Base-by-base conservation (phyloP, 164 flowering plant species). In the Vitis rupestris region DNA sequence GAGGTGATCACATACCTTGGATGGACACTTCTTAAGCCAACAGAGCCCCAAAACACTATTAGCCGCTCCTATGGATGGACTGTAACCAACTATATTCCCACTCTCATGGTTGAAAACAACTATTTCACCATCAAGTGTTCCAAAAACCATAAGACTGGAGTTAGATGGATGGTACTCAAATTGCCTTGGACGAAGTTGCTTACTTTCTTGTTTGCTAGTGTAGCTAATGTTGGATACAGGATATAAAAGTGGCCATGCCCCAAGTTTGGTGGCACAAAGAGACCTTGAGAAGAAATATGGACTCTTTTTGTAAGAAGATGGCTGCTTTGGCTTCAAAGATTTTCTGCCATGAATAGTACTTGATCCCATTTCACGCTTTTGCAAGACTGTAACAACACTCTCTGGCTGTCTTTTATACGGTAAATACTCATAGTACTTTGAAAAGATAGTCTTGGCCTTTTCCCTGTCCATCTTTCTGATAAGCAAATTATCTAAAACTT, bases 81-180 rank as follows among this genome's bases (percentile, higher is more conserved):
- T 70, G 72, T 80, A 80, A 67, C 79, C 72, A 62, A 84, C 81
- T 69, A 85, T 54, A 61, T 77, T 83, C 49, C 84, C 85, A 68
- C 60, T 85, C 68, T 88, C 93, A 77, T 82, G 93, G 74, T 88
- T 88, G 55, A 86, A 61, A 29, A 85, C 80, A 54, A 85, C 83
- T 29, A 88, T 80, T 68, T 88, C 90, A 54, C 93, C 93, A 71
- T 88, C 90, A 63, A 88, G 68, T 64, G 93, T 88, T 63, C 93
- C 93, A 78, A 88, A 81, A 72, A 81, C 90, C 90, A 88, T 85
- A 9, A 85, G 85, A 68, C 84, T 70, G 60, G 93, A 67, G 57
- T 82, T 68, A 13, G 82, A 73, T 23, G 89, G 93, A 68, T 88
- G 86, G 72, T 86, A 88, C 78, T 88, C 88, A 69, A 87, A 87